Base-by-base conservation (phyloP, 2,329 filamentous ascomycete species). In the Orbilia blumenaviensis region DNA sequence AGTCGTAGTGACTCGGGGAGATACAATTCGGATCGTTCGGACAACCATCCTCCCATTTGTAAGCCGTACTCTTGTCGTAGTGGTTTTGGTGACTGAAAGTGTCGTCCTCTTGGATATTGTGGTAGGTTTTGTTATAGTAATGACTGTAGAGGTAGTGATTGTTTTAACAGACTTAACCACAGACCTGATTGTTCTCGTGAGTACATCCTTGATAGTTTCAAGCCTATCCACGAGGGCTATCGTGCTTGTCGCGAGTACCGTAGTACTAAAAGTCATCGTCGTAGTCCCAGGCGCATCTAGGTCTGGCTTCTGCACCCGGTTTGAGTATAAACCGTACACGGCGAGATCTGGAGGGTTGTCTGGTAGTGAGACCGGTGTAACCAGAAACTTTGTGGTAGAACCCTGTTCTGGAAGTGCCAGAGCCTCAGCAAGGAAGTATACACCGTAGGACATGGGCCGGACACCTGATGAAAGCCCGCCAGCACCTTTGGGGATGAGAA, bases 251-350 rank as follows among this genome's bases (percentile, higher is more conserved):
- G n/a, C n/a, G 16, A 32, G 58, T 14, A 61, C 10, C 3, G 56
- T 60, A 7, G 32, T 36, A 4, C 23, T 64, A 23, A 63, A 25
- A n/a, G 16, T 23, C n/a, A 23, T 18, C 21, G 48, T 44, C 3
- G 25, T 42, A 12, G 16, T 63, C 14, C 32, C 25, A 4, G 29
- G 12, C 12, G 21, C 18, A 32, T 44, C 56, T 1, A 62, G 23
- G 10, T 56, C 16, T 14, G 52, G 52, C 23, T 58, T 52, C 25
- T 75, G 71, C 18, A 58, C 38, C 21, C 21, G 18, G 27, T 76
- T 66, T n/a, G 72, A 60, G 27, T 76, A 76, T n/a, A 76, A 5
- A 0, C 72, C 72, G 27, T 76, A 76, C 1, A 69, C 72, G 10
- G 64, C 46, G 23, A 76, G 60, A 52, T 76, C 71, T 10, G 36